A percentile compares a stretch with the other conserved stretches of the same genome.
phyloP scores from a whole-genome alignment of 1,139 yeast species.

The Saccharomyces hybrid region DNA sequence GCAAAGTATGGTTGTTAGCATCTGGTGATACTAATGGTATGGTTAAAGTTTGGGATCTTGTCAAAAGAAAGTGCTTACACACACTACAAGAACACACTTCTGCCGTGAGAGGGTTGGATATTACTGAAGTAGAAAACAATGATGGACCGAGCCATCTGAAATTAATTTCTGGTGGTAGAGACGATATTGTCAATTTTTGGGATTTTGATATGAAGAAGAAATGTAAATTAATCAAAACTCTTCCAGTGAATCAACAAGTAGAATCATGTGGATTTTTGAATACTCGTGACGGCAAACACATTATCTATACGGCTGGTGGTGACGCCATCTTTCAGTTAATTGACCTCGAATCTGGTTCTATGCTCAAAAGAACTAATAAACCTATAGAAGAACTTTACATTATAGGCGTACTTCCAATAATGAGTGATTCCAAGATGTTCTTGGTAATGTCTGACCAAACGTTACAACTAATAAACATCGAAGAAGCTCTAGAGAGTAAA shows the following conservation, averaged over 20 bases:
- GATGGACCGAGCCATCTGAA: slow-evolving; percentile 11
- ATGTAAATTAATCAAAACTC: slow-evolving; percentile 52
- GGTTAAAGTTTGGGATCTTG: slow-evolving; percentile 86
- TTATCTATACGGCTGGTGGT: slow-evolving; percentile 72
- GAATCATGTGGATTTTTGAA: slow-evolving; percentile 67
- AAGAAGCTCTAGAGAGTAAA: slow-evolving; percentile 23
- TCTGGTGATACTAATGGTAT: slow-evolving; percentile 84
- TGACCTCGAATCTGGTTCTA: slow-evolving; percentile 37
- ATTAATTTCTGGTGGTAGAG: slow-evolving; percentile 83
- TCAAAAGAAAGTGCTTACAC: slow-evolving; percentile 59
- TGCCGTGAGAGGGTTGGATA: slow-evolving; percentile 82
- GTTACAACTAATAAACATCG: slow-evolving; percentile 45
- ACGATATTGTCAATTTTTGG: slow-evolving; percentile 48
- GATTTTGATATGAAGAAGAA: slow-evolving; percentile 44
- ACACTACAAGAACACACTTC: slow-evolving; percentile 68
- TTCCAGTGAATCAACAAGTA: slow-evolving; percentile 70
- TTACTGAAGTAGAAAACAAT: slow-evolving; percentile 42
- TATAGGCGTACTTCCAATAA: slow-evolving; percentile 44
- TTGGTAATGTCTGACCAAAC: slow-evolving; percentile 79
- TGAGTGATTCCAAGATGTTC: slow-evolving; percentile 29
- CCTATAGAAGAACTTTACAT: slow-evolving; percentile 67
- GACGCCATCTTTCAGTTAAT: slow-evolving; percentile 59
- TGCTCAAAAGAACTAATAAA: slow-evolving; percentile 41
- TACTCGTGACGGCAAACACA: slow-evolving; percentile 13
- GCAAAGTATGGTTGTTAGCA: slow-evolving; percentile 71